Evolutionary conservation across 306 rosid genomes (phyloP).

Genomic region (Oemleria cerasiformis): DNA sequence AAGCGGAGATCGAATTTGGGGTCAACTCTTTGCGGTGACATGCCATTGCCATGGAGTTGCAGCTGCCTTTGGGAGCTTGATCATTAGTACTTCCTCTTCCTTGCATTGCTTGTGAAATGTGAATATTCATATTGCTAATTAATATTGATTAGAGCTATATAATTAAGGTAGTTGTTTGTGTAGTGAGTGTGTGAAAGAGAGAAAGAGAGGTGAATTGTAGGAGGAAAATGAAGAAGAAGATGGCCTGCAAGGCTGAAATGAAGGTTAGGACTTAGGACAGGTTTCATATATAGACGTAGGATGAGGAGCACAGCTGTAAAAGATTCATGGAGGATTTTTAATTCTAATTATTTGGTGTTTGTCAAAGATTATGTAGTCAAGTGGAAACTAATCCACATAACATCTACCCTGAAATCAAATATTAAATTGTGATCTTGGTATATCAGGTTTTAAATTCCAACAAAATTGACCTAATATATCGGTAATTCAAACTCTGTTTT

Average conservation of each 20-base stretch:
- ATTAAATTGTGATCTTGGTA: too few relatives aligned
- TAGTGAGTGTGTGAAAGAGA: too few relatives aligned
- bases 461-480: too few relatives aligned
- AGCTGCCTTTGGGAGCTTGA: neutral
- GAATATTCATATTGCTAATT: neutral
- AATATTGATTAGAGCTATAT: too few relatives aligned
- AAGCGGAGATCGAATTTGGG: neutral
- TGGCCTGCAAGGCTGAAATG: neutral
- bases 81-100: neutral
- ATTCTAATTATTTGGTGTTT: neutral
- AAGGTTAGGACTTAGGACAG: neutral
- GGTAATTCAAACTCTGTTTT: too few relatives aligned
- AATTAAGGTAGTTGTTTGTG: too few relatives aligned
- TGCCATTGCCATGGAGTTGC: neutral
- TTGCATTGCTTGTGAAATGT: neutral
- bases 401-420: neutral
- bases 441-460: too few relatives aligned
- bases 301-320: neutral
- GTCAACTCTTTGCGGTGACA: neutral
- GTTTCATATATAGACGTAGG: neutral
- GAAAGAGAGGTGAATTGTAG: too few relatives aligned
- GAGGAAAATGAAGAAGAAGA: too few relatives aligned
- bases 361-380: neutral
- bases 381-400: neutral
- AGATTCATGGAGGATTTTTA: neutral